Percentiles rank a stretch among this genome's conserved stretches.
phyloP scores from a whole-genome alignment of 78 protist species.

The Cavenderia fasciculata region DNA sequence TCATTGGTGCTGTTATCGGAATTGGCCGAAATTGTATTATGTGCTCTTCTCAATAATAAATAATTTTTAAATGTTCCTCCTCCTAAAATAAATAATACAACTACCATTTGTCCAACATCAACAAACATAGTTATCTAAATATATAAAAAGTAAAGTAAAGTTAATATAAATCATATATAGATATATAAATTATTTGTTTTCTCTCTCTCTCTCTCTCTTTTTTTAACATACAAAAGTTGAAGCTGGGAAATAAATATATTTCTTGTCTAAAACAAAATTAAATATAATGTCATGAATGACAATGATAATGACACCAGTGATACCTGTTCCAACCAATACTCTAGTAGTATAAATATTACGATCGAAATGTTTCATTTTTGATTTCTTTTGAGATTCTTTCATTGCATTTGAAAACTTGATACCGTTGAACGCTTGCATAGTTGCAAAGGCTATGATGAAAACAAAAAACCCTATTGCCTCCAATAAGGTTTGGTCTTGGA shows the following conservation, averaged over 20 bases:
- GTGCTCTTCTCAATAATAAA: neutral
- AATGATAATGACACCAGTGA: neutral
- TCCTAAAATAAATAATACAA: neutral
- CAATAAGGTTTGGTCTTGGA: neutral
- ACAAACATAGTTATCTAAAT: constrained; percentile 7
- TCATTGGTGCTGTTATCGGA: too few relatives aligned
- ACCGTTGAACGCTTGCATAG: constrained; percentile 1
- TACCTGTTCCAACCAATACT: neutral
- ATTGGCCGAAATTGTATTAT: neutral
- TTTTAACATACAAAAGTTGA: too few relatives aligned
- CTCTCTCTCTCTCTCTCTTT: too few relatives aligned
- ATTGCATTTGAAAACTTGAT: neutral
- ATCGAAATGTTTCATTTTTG: constrained; percentile 17
- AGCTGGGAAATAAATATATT: constrained; percentile 1
- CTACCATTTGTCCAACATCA: constrained; percentile 20
- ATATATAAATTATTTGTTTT: too few relatives aligned
- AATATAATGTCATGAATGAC: neutral
- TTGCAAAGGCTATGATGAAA: neutral
- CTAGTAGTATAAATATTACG: neutral
- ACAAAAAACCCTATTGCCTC: constrained; percentile 21
- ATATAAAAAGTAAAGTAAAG: too few relatives aligned
- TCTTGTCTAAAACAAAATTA: neutral
- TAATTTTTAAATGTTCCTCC: neutral
- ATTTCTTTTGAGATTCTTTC: constrained; percentile 5
- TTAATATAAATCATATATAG: too few relatives aligned